Evolutionary conservation across 75 land plant species (phyloP).

Genomic region (Larix kaempferi): DNA sequence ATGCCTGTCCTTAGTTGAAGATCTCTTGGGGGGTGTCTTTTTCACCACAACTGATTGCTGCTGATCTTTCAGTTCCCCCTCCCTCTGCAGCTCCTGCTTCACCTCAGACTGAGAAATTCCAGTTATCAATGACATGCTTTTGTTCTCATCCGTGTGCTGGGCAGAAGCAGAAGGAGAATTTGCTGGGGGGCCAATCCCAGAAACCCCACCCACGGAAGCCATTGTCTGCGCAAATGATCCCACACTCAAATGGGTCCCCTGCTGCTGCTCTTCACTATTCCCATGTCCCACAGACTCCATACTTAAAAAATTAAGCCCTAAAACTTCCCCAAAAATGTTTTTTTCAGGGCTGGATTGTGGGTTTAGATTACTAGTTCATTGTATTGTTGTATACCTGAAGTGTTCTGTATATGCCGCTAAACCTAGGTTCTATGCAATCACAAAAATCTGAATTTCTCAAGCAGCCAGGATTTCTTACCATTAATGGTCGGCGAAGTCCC

Average conservation of each 20-base stretch:
- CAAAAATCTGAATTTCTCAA: not conserved
- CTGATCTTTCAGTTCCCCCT: not conserved
- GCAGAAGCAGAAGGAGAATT: not conserved
- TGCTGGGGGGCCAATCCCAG: not conserved
- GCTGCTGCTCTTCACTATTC: constrained; percentile 14
- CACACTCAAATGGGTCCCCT: constrained; percentile 17
- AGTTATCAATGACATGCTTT: constrained; percentile 2
- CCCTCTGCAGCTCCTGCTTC: not conserved
- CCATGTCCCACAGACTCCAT: not conserved
- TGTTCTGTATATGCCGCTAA: too few species aligned
- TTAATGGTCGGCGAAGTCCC: not conserved
- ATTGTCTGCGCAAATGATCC: constrained; percentile 21
- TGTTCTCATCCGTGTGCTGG: constrained; percentile 13
- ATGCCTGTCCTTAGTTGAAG: constrained; percentile 42
- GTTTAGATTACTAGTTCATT: too few species aligned
- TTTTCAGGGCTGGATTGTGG: too few species aligned
- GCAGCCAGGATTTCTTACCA: not conserved
- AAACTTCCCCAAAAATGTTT: too few species aligned
- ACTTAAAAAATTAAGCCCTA: not conserved
- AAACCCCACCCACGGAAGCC: constrained; percentile 31
- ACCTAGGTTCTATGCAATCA: not conserved
- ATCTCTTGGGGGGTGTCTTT: constrained; percentile 39
- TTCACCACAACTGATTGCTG: constrained; percentile 16
- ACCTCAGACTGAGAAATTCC: constrained; percentile 18
- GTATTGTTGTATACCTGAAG: too few species aligned